These are phyloP conservation scores for Nowakowskiella sp. DNA, from an alignment of 192 early-diverging fungal genomes.

Conservation along the genomic window DNA sequence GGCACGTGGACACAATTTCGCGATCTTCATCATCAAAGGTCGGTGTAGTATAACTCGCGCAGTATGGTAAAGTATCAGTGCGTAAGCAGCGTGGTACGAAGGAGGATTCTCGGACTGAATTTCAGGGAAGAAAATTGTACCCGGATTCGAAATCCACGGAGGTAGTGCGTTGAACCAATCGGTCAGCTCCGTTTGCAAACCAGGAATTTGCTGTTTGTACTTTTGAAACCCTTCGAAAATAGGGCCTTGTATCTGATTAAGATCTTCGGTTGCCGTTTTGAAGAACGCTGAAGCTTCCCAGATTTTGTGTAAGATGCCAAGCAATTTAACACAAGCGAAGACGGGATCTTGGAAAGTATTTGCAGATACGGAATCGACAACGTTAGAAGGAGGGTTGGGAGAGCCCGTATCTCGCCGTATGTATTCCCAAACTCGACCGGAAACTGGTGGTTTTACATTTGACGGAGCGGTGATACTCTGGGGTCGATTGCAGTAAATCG, in stretches of 20 bases:
- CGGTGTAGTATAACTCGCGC: slow-evolving; percentile 33
- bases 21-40: slow-evolving; percentile 24
- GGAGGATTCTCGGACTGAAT: slow-evolving; percentile 4
- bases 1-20: slow-evolving; percentile 8
- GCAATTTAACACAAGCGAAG: background rate
- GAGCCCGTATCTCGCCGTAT: background rate
- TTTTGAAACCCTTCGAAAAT: slow-evolving; percentile 1
- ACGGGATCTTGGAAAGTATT: background rate
- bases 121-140: background rate
- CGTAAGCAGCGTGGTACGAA: slow-evolving; percentile 14
- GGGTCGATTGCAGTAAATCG: background rate
- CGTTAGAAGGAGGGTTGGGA: background rate
- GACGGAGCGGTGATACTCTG: background rate
- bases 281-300: slow-evolving; percentile 10
- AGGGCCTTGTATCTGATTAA: background rate
- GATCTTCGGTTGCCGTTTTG: slow-evolving; percentile 5
- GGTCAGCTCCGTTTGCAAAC: slow-evolving; percentile 9
- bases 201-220: slow-evolving; percentile 2
- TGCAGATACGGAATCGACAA: background rate
- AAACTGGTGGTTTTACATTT: background rate
- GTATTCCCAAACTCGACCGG: background rate
- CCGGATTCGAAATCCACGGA: slow-evolving; percentile 16
- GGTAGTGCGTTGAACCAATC: slow-evolving; percentile 15
- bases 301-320: background rate
- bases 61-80: slow-evolving; percentile 31